Conservation (phyloP, 2,329 filamentous ascomycete species). For the Monilinia aucupariae region DNA sequence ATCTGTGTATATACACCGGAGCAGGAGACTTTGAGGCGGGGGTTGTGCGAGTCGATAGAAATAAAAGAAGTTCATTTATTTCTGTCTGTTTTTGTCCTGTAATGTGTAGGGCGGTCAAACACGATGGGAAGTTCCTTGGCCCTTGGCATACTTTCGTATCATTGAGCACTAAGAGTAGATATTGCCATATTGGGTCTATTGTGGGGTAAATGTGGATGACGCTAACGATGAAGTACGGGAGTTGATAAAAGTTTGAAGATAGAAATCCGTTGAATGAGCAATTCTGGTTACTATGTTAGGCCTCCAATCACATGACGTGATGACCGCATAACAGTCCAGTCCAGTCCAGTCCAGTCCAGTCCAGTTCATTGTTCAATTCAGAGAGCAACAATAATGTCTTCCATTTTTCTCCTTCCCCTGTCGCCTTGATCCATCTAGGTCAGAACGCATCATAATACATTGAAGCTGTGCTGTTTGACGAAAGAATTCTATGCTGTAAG, state of each 20-base stretch:
- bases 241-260: background rate
- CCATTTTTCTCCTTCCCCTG: too few relatives aligned
- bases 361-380: too few relatives aligned
- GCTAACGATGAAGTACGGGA: background rate
- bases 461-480: background rate
- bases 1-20: background rate
- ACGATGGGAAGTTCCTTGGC: background rate
- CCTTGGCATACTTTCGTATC: background rate
- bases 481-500: background rate
- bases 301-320: background rate
- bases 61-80: background rate
- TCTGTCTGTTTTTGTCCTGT: background rate
- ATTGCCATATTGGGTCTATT: too few relatives aligned
- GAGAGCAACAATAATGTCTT: background rate
- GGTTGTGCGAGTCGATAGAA: background rate
- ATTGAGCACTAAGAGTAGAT: background rate
- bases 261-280: too few relatives aligned
- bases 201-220: constrained; percentile 1
- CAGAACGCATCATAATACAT: background rate
- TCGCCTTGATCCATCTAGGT: too few relatives aligned
- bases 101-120: background rate
- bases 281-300: background rate
- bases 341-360: too few relatives aligned
- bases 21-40: background rate
- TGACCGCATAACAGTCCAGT: background rate